Base-by-base conservation (phyloP, 495 filamentous ascomycete species). In the Podospora sp. region DNA sequence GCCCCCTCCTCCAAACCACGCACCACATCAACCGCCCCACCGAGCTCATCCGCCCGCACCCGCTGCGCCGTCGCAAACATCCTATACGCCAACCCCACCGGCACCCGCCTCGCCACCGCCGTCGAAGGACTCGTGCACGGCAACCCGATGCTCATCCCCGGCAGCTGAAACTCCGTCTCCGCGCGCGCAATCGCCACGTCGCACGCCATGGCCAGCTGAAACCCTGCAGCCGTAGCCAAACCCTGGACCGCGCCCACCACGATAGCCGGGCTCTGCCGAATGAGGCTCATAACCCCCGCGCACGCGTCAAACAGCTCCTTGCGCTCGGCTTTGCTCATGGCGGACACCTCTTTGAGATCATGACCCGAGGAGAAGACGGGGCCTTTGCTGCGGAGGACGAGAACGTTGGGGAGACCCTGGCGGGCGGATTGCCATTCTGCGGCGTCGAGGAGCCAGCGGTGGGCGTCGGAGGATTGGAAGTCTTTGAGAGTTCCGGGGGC, bases 351-450 rank as follows among this genome's bases (percentile, higher is more conserved):
- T 12, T 53, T 49, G 2, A 75, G 64, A 65, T 75, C 69, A 51
- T 76, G 72, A 29, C 74, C 73, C 5, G 72, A 71, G 55, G 65
- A 67, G 60, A 76, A 76, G 21, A 73, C 68, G 18, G 69, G 69
- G 9, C 70, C 74, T 26, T 65, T 16, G 26, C 49, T 58, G 25
- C 69, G 69, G 9, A 74, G 61, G 35, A 74, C 71, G 14, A 76
- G 66, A 11, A 75, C 64, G 2, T 57, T 67, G 24, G 71, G 72
- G 1, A 75, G 56, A 14, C 46, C 51, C 1, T 25, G 29, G 0
- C 71, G 65, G 21, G 56, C 67, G 18, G 16, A 20, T 33, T 16
- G 51, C 66, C 72, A 76, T 36, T 71, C 64, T 9, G 55, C 6
- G 3, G 65, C 14, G 27, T 72, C 62, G n/a, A 69, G 12, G 9